A percentile compares a stretch with the other conserved stretches of the same genome.
Evolutionary conservation across 1,284 basidiomycete species (phyloP).

Genomic region (Boletus smithii): DNA sequence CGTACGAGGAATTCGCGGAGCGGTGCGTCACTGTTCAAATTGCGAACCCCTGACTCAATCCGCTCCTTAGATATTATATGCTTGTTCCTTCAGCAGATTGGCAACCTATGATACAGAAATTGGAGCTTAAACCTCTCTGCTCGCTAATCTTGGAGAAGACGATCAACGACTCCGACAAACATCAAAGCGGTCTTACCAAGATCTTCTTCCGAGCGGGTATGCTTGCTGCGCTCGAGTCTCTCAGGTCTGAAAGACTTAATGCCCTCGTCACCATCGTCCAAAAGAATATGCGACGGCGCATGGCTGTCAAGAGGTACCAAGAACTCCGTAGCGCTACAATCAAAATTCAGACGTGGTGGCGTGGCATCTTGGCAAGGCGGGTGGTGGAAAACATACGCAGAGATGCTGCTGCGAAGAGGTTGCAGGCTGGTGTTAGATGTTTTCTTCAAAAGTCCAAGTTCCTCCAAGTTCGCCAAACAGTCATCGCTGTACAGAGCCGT

Average conservation of each 20-base stretch:
- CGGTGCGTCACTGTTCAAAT: constrained; percentile 53
- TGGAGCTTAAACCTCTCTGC: constrained; percentile 83
- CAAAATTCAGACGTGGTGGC: constrained; percentile 92
- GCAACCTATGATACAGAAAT: constrained; percentile 75
- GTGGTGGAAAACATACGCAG: constrained; percentile 71
- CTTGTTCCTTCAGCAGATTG: constrained; percentile 86
- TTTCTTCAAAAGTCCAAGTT: constrained; percentile 76
- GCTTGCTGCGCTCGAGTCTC: constrained; percentile 94
- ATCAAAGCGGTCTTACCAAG: constrained; percentile 95
- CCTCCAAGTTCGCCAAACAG: constrained; percentile 57
- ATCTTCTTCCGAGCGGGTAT: constrained; percentile 99
- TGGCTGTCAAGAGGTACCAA: constrained; percentile 82
- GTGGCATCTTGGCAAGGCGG: constrained; percentile 75
- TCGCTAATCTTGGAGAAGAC: constrained; percentile 81
- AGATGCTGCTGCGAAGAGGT: constrained; percentile 70
- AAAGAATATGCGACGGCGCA: constrained; percentile 89
- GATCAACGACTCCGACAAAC: constrained; percentile 92
- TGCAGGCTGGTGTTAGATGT: constrained; percentile 75
- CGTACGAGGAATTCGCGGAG: constrained; percentile 98
- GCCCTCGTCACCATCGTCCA: constrained; percentile 92
- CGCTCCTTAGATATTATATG: constrained; percentile 83
- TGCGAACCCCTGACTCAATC: constrained; percentile 14
- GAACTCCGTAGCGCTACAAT: constrained; percentile 73
- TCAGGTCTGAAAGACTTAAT: constrained; percentile 86
- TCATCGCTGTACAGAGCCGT: constrained; percentile 85